Conservation (phyloP, 2,329 filamentous ascomycete species). For the Penicillium sp. region DNA sequence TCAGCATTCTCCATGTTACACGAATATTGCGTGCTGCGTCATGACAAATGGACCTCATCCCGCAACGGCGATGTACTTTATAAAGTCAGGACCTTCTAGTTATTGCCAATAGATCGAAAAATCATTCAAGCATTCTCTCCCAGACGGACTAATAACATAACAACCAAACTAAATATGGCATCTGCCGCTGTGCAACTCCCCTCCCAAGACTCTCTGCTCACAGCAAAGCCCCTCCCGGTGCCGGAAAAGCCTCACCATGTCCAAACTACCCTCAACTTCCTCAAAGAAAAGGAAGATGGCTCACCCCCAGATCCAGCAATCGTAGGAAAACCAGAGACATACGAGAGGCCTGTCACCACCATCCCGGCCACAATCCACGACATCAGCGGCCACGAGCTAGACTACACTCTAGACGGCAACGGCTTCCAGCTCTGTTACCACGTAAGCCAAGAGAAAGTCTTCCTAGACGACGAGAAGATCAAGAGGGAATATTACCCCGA, state of each 20-base stretch:
- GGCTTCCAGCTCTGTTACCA: slow-evolving; percentile 48
- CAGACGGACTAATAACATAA: background rate
- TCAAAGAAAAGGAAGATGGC: slow-evolving; percentile 44
- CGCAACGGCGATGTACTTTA: slow-evolving; percentile 13
- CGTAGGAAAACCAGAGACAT: slow-evolving; percentile 39
- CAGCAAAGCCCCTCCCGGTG: slow-evolving; percentile 16
- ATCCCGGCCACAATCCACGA: slow-evolving; percentile 42
- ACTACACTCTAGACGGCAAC: slow-evolving; percentile 46
- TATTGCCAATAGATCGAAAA: background rate
- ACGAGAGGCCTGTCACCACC: slow-evolving; percentile 41
- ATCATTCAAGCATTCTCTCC: too few relatives aligned
- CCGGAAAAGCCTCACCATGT: slow-evolving; percentile 34
- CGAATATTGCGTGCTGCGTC: slow-evolving; percentile 32
- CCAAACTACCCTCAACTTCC: slow-evolving; percentile 47
- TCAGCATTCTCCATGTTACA: slow-evolving; percentile 27
- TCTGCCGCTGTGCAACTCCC: slow-evolving; percentile 30
- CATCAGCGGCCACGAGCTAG: slow-evolving; percentile 42
- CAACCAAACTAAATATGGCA: slow-evolving; percentile 23
- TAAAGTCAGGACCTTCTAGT: slow-evolving; percentile 5
- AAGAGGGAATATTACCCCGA: slow-evolving; percentile 46
- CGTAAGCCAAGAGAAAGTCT: slow-evolving; percentile 36
- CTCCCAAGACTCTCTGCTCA: slow-evolving; percentile 9
- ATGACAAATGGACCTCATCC: slow-evolving; percentile 32
- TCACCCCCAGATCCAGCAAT: slow-evolving; percentile 42
- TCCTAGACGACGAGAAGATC: slow-evolving; percentile 44